Evolutionary conservation across 176 grass and related monocot genomes (phyloP), one percentile per base, ranked within the genome.

Genomic region (Lolium rigidum): DNA sequence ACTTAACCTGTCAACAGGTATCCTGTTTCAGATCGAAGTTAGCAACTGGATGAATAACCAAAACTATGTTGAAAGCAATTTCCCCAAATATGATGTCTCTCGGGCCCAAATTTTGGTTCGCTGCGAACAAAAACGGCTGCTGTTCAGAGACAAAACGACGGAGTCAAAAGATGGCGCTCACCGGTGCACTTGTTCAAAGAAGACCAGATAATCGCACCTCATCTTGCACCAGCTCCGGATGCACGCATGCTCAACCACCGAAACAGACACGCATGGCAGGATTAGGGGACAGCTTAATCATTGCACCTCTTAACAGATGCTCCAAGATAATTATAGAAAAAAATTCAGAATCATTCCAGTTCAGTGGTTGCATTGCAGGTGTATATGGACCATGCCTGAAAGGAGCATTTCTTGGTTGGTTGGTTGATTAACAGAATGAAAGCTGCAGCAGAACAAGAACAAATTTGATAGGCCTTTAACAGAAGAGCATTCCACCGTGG

Each of bases 201-300:
- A 78, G 22, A 66, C 66, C 24, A 65, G 25, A 48, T 7, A 55
- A 17, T 22, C 80, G 37, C 57, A 83, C 80, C 22, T 47, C 35
- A 21, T 35, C 67, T 66, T 56, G 82, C 56, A 85, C 54, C 55
- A 78, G 9, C 25, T 25, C 26, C 12, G 70, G 56, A 50, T 25
- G 83, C 70, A 49, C 39, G 75, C 70, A 49, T 26, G 75, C 84
- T 80, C 84, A 80, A 78, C 84, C 47, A 87, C 89, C 80, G 22
- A 10, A 78, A 74, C 56, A 73, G 65, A 74, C 84, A 64, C 10
- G 65, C n/a, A 14, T 55, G 81, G 47, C 57, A 48, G 87, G 56
- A 84, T 90, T 38, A 70, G 70, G 51, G 51, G 52, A 28, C 39
- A 68, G 62, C 72, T 35, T 43, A 82, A 82, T 90, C 71, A 90